Evolutionary conservation across 129 eudicot genomes (phyloP).

Genomic region (Glebionis coronaria): DNA sequence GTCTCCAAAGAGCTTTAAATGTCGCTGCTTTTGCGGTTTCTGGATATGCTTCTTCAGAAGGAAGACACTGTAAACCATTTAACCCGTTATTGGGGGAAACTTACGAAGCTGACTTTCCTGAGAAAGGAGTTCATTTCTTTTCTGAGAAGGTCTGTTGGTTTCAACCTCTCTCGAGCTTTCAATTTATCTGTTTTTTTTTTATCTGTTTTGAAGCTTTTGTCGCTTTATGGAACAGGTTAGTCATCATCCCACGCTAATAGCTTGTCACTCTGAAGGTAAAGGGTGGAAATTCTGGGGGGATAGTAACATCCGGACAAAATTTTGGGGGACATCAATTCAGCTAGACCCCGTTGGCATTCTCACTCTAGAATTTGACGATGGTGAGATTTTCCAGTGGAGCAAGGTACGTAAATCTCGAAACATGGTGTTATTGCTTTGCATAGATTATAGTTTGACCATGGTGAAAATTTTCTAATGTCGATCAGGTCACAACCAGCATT

Average conservation of each 20-base stretch:
- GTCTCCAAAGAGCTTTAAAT: constrained; percentile 60
- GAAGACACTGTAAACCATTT: constrained; percentile 88
- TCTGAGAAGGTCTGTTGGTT: constrained; percentile 73
- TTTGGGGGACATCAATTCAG: constrained; percentile 87
- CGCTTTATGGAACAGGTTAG: constrained; percentile 56
- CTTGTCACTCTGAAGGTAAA: constrained; percentile 88
- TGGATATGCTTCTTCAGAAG: constrained; percentile 88
- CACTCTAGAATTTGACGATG: constrained; percentile 84
- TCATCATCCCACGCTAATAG: constrained; percentile 90
- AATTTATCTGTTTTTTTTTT: too few species aligned
- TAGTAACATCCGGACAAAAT: constrained; percentile 74
- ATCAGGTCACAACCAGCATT: constrained; percentile 83
- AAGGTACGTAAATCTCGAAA: constrained; percentile 41
- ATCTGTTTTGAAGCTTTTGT: not conserved
- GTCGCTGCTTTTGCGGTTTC: constrained; percentile 98
- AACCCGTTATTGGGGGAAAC: constrained; percentile 96
- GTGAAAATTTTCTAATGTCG: not conserved
- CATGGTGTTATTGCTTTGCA: not conserved
- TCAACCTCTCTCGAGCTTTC: not conserved
- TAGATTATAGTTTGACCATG: not conserved
- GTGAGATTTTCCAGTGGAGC: constrained; percentile 92
- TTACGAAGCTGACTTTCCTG: constrained; percentile 94
- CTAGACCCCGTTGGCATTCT: constrained; percentile 86
- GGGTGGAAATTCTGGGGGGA: constrained; percentile 95
- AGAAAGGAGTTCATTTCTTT: constrained; percentile 81